Evolutionary conservation across 805 yeast genomes (phyloP).

Genomic region (Pichia nanzhaoensis): DNA sequence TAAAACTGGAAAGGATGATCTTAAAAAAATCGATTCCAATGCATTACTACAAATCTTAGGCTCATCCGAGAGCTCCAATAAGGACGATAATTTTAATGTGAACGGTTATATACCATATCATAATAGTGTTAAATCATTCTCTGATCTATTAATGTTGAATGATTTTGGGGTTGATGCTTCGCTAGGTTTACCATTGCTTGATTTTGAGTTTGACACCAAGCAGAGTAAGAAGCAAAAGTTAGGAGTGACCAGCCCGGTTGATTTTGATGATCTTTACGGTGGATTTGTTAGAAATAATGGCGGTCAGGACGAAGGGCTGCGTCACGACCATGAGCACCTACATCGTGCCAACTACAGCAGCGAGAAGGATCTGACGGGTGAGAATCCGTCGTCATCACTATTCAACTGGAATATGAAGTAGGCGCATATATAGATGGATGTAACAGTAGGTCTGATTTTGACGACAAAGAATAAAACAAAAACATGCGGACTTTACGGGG

Average conservation of each 20-base stretch:
- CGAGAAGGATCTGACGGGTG: not conserved
- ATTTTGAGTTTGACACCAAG: constrained; percentile 32
- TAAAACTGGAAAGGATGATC: not conserved
- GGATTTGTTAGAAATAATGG: not conserved
- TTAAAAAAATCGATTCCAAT: not conserved
- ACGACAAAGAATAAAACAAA: no score
- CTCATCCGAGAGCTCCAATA: not conserved
- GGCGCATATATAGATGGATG: no score
- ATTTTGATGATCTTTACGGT: not conserved
- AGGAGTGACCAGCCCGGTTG: not conserved
- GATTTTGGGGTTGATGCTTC: constrained; percentile 84
- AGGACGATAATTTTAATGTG: constrained; percentile 5
- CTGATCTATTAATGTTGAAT: constrained; percentile 29
- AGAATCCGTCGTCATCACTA: not conserved
- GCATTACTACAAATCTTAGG: not conserved
- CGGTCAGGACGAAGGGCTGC: not conserved
- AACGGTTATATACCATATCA: not conserved
- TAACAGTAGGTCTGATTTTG: no score
- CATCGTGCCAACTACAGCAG: constrained; percentile 6
- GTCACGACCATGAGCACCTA: constrained; percentile 7
- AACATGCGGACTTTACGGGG: no score
- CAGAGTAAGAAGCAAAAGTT: constrained; percentile 9
- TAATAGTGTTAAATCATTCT: constrained; percentile 20
- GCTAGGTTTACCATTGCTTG: constrained; percentile 62
- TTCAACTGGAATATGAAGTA: not conserved